Evolutionary conservation across 177 flowering plant genomes (phyloP), one percentile per base, ranked within the genome.

Genomic region (Tripterygium wilfordii): DNA sequence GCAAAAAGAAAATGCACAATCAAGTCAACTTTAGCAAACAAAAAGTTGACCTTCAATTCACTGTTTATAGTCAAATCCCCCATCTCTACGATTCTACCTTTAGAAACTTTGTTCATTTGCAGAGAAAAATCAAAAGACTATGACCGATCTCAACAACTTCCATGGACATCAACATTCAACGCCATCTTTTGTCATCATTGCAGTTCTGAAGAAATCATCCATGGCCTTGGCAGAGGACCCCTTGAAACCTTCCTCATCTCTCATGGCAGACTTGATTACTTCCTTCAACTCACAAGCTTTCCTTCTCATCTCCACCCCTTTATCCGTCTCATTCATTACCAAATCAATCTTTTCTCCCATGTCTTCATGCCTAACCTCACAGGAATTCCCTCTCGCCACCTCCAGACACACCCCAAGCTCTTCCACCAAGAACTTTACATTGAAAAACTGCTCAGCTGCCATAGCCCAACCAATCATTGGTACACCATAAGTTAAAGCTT

Each of bases 381-480:
- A 47, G 2, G 8, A 32, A 20, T 28, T 57, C 58, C 83, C 83
- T 42, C 83, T 71, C 2, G 70, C 78, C 16, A 74, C 75, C 63
- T 78, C 81, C 36, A 71, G 78, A 45, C 76, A 76, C 1, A 71
- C 80, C 10, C 88, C 82, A 8, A 67, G 2, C 58, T 66, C 50
- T 25, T 68, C 74, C 44, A 33, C 75, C 62, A 81, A 28, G 7
- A 64, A 20, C 75, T 61, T 74, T 4, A 50, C 65, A 39, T 74
- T 81, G 62, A 55, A 76, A 35, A 62, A 74, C 49, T 81, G 80
- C 64, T 81, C 84, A 0, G 63, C 80, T 0, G 64, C 73, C 76
- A 81, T 65, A 8, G 84, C 65, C 88, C 84, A 81, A 13, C 79
- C 78, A 8, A 81, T 19, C 2, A 78, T 0, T 27, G 76, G 71